Percentiles rank a stretch among this genome's conserved stretches.
These are phyloP conservation scores for Fusarium torreyae DNA, from an alignment of 2,329 filamentous ascomycete species.

Conservation along the genomic window DNA sequence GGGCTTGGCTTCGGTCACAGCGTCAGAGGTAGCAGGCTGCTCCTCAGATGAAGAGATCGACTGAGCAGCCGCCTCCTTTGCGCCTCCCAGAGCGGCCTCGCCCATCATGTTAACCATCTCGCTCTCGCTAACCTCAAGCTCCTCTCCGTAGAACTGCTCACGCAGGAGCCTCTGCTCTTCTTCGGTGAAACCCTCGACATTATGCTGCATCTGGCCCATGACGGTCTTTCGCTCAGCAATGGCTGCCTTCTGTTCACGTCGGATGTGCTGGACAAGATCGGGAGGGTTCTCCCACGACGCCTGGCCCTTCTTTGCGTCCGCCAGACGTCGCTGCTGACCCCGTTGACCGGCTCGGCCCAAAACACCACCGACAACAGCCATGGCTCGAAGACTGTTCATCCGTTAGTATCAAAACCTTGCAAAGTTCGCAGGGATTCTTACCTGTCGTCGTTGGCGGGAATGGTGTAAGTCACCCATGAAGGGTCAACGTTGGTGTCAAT, in stretches of 20 bases:
- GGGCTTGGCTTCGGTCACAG: background rate
- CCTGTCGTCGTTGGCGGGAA: slow-evolving; percentile 97
- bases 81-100: slow-evolving; percentile 40
- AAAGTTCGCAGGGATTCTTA: slow-evolving; percentile 56
- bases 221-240: slow-evolving; percentile 54
- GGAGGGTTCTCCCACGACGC: slow-evolving; percentile 73
- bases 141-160: slow-evolving; percentile 46
- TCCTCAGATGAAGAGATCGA: slow-evolving; percentile 14
- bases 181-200: slow-evolving; percentile 56
- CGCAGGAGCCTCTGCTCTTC: slow-evolving; percentile 57
- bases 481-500: slow-evolving; percentile 95
- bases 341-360: slow-evolving; percentile 87
- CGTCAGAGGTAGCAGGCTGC: background rate
- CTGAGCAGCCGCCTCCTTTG: slow-evolving; percentile 27
- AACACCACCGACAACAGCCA: slow-evolving; percentile 86
- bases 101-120: slow-evolving; percentile 56
- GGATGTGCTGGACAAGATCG: slow-evolving; percentile 61
- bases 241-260: slow-evolving; percentile 51
- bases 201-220: slow-evolving; percentile 56
- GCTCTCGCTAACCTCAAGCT: slow-evolving; percentile 54
- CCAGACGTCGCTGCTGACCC: slow-evolving; percentile 78
- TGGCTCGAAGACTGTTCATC: slow-evolving; percentile 77
- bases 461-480: slow-evolving; percentile 95
- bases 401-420: slow-evolving; percentile 44
- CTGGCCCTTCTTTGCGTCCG: slow-evolving; percentile 71